Base-by-base conservation (phyloP, 768 basidiomycete genomes). In the Panaeolus papilionaceus region DNA sequence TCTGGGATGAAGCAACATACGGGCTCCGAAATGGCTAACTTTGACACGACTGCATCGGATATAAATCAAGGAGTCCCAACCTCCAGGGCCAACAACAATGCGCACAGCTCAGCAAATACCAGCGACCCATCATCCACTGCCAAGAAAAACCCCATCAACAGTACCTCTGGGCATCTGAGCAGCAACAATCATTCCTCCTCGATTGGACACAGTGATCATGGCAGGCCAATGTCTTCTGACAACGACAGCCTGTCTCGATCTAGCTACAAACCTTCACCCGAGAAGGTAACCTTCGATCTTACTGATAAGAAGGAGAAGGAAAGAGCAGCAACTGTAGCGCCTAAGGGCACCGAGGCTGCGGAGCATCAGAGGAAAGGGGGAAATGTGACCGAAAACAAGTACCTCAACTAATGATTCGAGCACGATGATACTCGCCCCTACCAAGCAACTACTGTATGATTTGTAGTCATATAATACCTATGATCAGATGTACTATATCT, bases 291-390 rank as follows among this genome's bases (percentile, higher is more conserved):
- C 3, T 7, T 58, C 33, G 14, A 58, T 12, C 28, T 58, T 33
- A 23, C 70, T 18, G 71, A 62, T 1, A 66, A 69, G 6, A 67
- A 51, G 6, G 70, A 66, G 26, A 72, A 73, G 65, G 76, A 78
- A 42, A 73, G 75, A 61, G 76, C 77, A 4, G 77, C 75, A 10
- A 77, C 73, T 0, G 74, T 78, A 10, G 75, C 76, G 5, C 74
- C 76, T n/a, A 66, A 72, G 63, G 75, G 75, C 16, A 75, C 75
- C 8, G 63, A 71, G 11, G 64, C 65, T 10, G 73, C 70, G 1
- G 73, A 79, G 49, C 64, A 47, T 62, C 71, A 79, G 64, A 70
- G 72, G 54, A 68, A 69, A 39, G 75, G 75, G 3, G 73, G 67
- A 28, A 69, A 67, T 7, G 65, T 61, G 16, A 68, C 71, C 58